Base-by-base conservation (phyloP, 1,284 basidiomycete genomes). In the Cryptococcus hybrid region DNA sequence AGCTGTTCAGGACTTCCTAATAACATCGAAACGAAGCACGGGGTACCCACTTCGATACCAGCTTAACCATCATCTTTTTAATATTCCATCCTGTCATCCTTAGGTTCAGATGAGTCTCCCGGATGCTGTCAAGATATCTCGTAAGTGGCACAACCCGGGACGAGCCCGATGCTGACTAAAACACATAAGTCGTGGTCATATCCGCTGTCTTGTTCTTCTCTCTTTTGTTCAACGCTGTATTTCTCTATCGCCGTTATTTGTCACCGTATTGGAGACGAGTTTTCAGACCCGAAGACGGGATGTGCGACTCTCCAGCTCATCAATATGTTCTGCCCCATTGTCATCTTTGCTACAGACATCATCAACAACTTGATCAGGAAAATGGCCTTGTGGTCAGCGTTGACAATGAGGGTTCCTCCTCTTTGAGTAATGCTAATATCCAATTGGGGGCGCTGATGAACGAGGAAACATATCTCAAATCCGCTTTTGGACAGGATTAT, bases 401-500 rank as follows among this genome's bases (percentile, higher is more conserved):
- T 1, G 52, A 34, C 12, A 34, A 39, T 9, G 52, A 11, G 11
- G 24, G 9, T n/a, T 18, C 18, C 6, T 38, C 8, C 15, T 15
- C 8, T 8, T 24, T 12, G 7, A 34, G 13, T 5, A 47, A 13
- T n/a, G 7, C 11, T 6, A 30, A 42, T 13, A 13, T 30, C 3
- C 47, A 5, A 34, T 8, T 15, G 7, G 52, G 43, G 36, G n/a
- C 1, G 34, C 11, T 18, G 39, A 13, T 7, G 39, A 50, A 38
- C n/a, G 36, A 11, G 37, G n/a, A 11, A 30, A 15, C 38, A 30
- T 11, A 6, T 39, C 38, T 34, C 61, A 63, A 45, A 61, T 62
- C 13, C 61, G 62, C 38, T 68, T 66, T 51, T 52, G 3, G 63
- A 66, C 12, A 63, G 57, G 36, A 18, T 43, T 5, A 18, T 63